Percentiles rank a stretch among this genome's conserved stretches.
Evolutionary conservation across 192 early-diverging fungal genomes (phyloP).

Genomic region (Linnemannia zychae): DNA sequence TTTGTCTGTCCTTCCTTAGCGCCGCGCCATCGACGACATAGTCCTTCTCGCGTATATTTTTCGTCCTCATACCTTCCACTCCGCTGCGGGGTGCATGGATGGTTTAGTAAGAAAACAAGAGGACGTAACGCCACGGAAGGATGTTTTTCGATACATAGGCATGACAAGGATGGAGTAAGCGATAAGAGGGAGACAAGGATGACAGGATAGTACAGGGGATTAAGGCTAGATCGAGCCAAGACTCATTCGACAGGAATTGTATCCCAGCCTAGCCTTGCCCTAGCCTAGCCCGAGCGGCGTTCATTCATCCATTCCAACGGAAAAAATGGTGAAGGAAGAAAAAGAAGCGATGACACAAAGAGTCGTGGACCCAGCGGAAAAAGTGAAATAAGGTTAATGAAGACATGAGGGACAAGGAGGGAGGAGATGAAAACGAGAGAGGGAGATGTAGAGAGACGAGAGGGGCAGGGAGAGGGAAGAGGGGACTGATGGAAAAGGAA

Average conservation of each 20-base stretch:
- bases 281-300: neutral
- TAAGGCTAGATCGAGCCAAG: neutral
- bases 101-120: too few relatives aligned
- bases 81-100: too few relatives aligned
- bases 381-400: slow-evolving; percentile 9
- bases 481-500: too few relatives aligned
- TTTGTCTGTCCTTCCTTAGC: too few relatives aligned
- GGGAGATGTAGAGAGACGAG: too few relatives aligned
- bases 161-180: neutral
- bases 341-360: slow-evolving; percentile 6
- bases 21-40: too few relatives aligned
- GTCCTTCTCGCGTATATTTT: too few relatives aligned
- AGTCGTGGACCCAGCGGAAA: slow-evolving; percentile 5
- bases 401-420: neutral
- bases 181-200: neutral
- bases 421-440: neutral
- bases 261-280: neutral
- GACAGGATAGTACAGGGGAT: too few relatives aligned
- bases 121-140: neutral
- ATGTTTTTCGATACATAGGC: neutral
- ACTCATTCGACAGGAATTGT: neutral
- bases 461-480: neutral
- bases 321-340: neutral
- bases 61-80: too few relatives aligned
- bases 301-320: neutral